Conservation (phyloP, 768 basidiomycete genomes). For the Pisolithus sp. region DNA sequence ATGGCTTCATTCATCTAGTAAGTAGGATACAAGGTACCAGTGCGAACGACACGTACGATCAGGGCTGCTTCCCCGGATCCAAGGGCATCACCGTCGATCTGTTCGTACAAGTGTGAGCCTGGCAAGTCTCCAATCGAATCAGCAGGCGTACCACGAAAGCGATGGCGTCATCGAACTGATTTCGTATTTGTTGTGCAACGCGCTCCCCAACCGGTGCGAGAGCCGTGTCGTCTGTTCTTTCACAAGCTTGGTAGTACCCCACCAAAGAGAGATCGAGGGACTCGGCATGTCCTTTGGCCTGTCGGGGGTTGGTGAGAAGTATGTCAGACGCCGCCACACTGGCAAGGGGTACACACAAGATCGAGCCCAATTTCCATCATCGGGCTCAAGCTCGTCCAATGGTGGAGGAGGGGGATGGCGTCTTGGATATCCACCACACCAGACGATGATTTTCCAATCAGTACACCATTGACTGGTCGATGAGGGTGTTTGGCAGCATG, state of each 20-base stretch:
- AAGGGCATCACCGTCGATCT: slow-evolving; percentile 60
- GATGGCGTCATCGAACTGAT: slow-evolving; percentile 51
- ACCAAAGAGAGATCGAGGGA: slow-evolving; percentile 49
- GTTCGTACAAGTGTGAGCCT: slow-evolving; percentile 4
- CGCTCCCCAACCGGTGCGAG: slow-evolving; percentile 63
- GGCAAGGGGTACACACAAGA: slow-evolving; percentile 40
- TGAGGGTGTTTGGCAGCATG: slow-evolving; percentile 81
- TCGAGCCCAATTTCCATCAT: slow-evolving; percentile 86
- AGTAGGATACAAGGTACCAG: background rate
- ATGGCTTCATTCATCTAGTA: slow-evolving; percentile 36
- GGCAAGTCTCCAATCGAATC: background rate
- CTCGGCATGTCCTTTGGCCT: slow-evolving; percentile 59
- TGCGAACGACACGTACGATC: slow-evolving; percentile 39
- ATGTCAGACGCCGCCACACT: background rate
- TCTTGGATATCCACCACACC: slow-evolving; percentile 49
- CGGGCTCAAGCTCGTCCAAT: slow-evolving; percentile 78
- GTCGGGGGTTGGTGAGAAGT: background rate
- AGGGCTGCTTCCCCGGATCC: slow-evolving; percentile 48
- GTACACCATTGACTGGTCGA: slow-evolving; percentile 65
- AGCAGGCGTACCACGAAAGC: slow-evolving; percentile 55
- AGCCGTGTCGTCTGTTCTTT: slow-evolving; percentile 51
- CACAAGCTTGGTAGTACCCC: slow-evolving; percentile 73
- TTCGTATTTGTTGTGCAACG: slow-evolving; percentile 49
- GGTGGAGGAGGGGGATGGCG: slow-evolving; percentile 71
- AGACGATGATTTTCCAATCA: slow-evolving; percentile 49